Base-by-base conservation (phyloP, 768 basidiomycete species). In the Lepiota brunneoincarnata region DNA sequence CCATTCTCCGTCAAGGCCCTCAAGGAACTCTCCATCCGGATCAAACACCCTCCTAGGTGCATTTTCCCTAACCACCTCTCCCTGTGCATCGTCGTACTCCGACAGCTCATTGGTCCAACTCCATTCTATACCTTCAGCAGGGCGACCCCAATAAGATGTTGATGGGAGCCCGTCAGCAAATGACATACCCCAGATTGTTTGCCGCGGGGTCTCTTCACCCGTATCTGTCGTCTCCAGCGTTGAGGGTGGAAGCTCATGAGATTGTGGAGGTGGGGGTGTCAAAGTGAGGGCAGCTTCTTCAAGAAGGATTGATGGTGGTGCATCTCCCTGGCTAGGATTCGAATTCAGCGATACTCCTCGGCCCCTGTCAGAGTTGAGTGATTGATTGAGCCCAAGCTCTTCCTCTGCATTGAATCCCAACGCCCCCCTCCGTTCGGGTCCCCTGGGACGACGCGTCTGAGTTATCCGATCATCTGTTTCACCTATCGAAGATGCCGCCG, bases 11-110 rank as follows among this genome's bases (percentile, higher is more conserved):
- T 54, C 53, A 9, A 54, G 31, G 12, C 53, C 53, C 20, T 54
- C 53, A 6, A 54, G 20, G n/a, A 54, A 54, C 18, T 54, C 53
- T 4, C 53, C 53, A 54, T 54, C 53, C 21, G 53, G 53, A 24
- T 54, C 53, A 36, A 54, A 54, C 31, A 35, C 46, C 46, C 53
- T 48, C 7, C 23, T 15, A 18, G 44, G 39, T 10, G 15, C 20
- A 38, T 24, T 28, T 4, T 20, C 24, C 28, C 44, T 34, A 12
- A n/a, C 26, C 6, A 31, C 18, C 24, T 41, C 39, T 42, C 49
- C 20, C 44, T 18, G 24, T 17, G 47, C 53, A 5, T 35, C 37
- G 7, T 54, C 53, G 2, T 18, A 5, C 28, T 34, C 18, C 12
- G 38, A 24, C 20, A 42, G 35, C 24, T 48, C 53, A n/a, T 54